Evolutionary conservation across 306 rosid genomes (phyloP), one percentile per base, ranked within the genome.

Genomic region (Lathyrus aphaca): DNA sequence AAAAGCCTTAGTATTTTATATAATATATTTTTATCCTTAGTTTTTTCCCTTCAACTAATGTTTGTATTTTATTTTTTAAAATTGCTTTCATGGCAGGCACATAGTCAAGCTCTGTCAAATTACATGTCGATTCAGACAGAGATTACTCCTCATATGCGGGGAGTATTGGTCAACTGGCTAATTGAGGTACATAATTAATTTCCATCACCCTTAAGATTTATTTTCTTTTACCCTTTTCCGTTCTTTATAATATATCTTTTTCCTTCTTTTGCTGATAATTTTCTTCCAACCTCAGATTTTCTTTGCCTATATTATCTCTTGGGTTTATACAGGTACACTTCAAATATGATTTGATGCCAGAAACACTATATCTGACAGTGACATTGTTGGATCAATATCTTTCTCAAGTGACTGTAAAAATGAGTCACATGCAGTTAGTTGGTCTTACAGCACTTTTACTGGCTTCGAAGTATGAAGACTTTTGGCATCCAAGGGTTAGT

Each of bases 401-500:
- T 60, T 90, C 98, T 54, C 90, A 64, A 68, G 92, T 83, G 64
- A 53, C 78, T 46, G 65, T 86, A 5, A 68, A 82, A 76, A 94
- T 79, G 83, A 82, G 73, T 68, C 96, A 90, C 69, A 69, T 91
- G 86, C 97, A 90, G 79, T 84, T 90, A 80, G 92, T 94, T 84
- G 98, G 96, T 78, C 91, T 94, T 16, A 87, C 97, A n/a, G 85
- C 96, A 23, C 87, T 94, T 73, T 61, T 94, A 70, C 74, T 94
- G 79, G 97, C 98, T 64, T 90, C 98, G 5, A 94, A 94, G 66
- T 90, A 90, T 11, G 98, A 94, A 78, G 97, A 90, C 50, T 90
- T 88, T 71, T 94, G 97, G 97, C 97, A 90, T 87, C 97, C 97
- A 32, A 83, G 90, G 82, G 98, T 88, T 78, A 48, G 98, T 88